Evolutionary conservation across 2,329 filamentous ascomycete genomes (phyloP).

Genomic region (Cladophialophora bantiana): DNA sequence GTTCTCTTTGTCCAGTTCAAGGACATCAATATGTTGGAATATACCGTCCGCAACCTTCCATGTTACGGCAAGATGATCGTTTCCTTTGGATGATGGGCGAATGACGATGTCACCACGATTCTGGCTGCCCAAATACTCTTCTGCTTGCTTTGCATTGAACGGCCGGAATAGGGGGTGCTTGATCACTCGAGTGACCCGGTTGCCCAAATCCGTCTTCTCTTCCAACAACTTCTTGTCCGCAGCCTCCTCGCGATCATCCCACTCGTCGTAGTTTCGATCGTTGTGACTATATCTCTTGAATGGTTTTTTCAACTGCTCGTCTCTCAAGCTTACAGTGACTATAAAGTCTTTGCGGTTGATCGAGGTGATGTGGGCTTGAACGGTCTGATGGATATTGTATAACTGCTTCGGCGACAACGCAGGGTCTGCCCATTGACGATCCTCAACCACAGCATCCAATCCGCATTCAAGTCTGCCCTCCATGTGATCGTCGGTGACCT

Average conservation of each 20-base stretch:
- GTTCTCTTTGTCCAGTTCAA: constrained; percentile 95
- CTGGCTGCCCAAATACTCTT: constrained; percentile 89
- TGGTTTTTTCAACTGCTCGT: constrained; percentile 77
- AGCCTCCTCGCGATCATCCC: constrained; percentile 83
- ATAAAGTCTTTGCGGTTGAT: constrained; percentile 86
- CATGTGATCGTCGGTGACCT: constrained; percentile 90
- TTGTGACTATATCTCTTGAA: constrained; percentile 69
- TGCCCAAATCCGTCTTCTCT: constrained; percentile 84
- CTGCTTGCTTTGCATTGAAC: constrained; percentile 89
- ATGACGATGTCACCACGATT: constrained; percentile 90
- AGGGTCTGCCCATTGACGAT: constrained; percentile 78
- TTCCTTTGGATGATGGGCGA: constrained; percentile 90
- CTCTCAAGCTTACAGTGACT: constrained; percentile 82
- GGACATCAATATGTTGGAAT: constrained; percentile 97
- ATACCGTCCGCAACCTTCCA: constrained; percentile 97
- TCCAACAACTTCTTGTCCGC: constrained; percentile 82
- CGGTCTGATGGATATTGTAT: constrained; percentile 80
- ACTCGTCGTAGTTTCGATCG: constrained; percentile 70
- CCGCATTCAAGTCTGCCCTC: constrained; percentile 94
- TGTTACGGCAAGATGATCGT: constrained; percentile 92
- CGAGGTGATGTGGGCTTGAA: constrained; percentile 85
- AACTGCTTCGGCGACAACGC: constrained; percentile 73
- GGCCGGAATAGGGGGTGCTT: constrained; percentile 96
- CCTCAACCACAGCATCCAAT: constrained; percentile 85
- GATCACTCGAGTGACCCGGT: constrained; percentile 90